phyloP scores from a whole-genome alignment of 768 basidiomycete species.

The Lentinula lateritia region DNA sequence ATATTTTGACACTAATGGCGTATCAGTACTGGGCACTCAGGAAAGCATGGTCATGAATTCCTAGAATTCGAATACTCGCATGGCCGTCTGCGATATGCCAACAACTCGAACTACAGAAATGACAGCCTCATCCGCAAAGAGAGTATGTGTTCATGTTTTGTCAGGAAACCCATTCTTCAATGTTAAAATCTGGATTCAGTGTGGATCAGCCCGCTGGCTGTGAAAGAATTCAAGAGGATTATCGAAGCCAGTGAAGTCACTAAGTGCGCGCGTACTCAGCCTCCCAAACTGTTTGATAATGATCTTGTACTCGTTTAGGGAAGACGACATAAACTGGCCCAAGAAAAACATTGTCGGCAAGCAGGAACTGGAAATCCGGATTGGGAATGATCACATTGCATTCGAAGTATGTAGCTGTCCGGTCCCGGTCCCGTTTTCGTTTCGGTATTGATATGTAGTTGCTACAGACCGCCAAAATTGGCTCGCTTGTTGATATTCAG shows the following conservation, averaged over 20 bases:
- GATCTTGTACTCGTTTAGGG: constrained; percentile 42
- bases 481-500: constrained; percentile 92
- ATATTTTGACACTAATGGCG: neutral
- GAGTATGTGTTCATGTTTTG: constrained; percentile 51
- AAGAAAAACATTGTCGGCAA: constrained; percentile 99
- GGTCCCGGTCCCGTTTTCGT: neutral
- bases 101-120: constrained; percentile 99
- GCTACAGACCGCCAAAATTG: constrained; percentile 94
- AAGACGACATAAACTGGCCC: constrained; percentile 98
- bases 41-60: constrained; percentile 97
- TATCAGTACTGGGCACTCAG: constrained; percentile 91
- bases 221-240: constrained; percentile 92
- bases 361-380: constrained; percentile 93
- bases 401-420: constrained; percentile 68
- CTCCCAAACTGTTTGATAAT: neutral
- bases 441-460: neutral
- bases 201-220: constrained; percentile 89
- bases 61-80: constrained; percentile 98
- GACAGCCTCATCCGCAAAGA: constrained; percentile 98
- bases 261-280: constrained; percentile 52
- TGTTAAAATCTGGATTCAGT: constrained; percentile 44
- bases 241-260: constrained; percentile 91
- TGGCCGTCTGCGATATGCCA: constrained; percentile 94
- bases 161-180: neutral
- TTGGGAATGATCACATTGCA: constrained; percentile 93